phyloP scores from a whole-genome alignment of 257 asterid genomes.

The Asclepias syriaca region DNA sequence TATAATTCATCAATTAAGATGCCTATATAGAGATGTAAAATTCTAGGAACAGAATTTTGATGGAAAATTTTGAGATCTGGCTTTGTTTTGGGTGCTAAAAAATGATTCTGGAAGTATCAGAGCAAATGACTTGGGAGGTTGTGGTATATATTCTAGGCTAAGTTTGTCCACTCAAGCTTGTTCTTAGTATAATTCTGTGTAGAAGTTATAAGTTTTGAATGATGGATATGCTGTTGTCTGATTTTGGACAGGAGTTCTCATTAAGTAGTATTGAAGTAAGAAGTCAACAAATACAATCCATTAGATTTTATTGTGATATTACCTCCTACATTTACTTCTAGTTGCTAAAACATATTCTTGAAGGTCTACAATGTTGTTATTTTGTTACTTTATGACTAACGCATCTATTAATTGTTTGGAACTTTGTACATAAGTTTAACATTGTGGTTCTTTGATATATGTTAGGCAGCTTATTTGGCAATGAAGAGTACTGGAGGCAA shows the following conservation, averaged over 20 bases:
- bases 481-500: slow-evolving; percentile 95
- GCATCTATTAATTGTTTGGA: not conserved
- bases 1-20: not conserved
- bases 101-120: not conserved
- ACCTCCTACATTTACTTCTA: not conserved
- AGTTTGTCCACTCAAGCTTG: not conserved
- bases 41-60: not conserved
- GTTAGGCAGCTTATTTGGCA: slow-evolving; percentile 95
- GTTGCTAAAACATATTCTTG: not conserved
- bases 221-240: not conserved
- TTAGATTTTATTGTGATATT: not conserved
- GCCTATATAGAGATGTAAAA: not conserved
- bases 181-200: not conserved
- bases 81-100: not conserved
- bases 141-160: not conserved
- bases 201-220: not conserved
- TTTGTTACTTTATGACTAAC: not conserved
- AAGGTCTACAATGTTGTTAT: not conserved
- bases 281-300: not conserved
- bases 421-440: not conserved
- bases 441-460: slow-evolving; percentile 14
- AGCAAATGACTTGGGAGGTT: not conserved
- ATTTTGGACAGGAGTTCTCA: not conserved
- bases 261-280: not conserved
- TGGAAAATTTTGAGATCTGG: not conserved